A percentile compares a stretch with the other conserved stretches of the same genome.
phyloP scores from a whole-genome alignment of 768 basidiomycete genomes.

The Termitomyces sp. region DNA sequence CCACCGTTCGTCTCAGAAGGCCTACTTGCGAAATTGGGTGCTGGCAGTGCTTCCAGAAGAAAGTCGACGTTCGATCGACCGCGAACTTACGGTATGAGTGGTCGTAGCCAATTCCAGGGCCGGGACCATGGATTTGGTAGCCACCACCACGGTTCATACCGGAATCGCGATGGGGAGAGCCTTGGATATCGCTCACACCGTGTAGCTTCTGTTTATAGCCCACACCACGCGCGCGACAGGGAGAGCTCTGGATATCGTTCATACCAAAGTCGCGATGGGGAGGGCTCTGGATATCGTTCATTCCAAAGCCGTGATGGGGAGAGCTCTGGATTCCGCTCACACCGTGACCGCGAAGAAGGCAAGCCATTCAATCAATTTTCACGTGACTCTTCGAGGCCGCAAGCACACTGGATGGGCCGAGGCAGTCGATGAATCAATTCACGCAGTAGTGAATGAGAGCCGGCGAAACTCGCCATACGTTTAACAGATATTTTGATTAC shows the following conservation, averaged over 20 bases:
- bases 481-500: neutral
- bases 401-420: neutral
- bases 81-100: neutral
- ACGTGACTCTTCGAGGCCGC: neutral
- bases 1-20: constrained; percentile 45
- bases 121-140: neutral
- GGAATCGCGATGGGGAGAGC: neutral
- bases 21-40: constrained; percentile 31
- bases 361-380: neutral
- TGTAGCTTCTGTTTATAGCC: neutral
- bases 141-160: neutral
- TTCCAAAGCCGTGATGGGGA: neutral
- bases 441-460: neutral
- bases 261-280: neutral
- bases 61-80: neutral
- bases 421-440: neutral
- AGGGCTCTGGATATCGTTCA: neutral
- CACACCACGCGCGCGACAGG: neutral
- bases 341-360: neutral
- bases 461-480: no score
- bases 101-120: neutral
- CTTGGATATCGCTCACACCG: neutral
- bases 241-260: neutral
- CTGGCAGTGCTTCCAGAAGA: neutral
- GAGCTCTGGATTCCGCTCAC: neutral